Percentiles rank a stretch among this genome's conserved stretches.
phyloP scores from a whole-genome alignment of 345 rosid species.

The Eucalyptus curtisii region DNA sequence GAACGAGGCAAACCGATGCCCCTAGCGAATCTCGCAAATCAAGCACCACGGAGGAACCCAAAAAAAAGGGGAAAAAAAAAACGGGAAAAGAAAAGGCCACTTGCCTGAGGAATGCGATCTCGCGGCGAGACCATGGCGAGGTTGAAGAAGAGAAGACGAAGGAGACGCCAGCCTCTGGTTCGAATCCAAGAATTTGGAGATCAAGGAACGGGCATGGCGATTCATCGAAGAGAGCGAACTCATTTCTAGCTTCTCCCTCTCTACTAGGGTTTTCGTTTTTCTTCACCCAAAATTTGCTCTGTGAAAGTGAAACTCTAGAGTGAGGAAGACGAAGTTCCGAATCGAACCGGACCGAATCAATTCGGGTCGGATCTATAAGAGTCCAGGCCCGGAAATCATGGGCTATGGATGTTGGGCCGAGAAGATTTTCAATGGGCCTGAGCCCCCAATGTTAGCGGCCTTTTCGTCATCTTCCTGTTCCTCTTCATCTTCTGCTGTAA shows the following conservation, averaged over 20 bases:
- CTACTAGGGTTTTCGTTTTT: not conserved
- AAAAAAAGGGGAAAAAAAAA: not conserved
- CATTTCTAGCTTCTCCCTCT: not conserved
- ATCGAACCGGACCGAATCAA: not conserved
- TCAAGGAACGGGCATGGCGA: not conserved
- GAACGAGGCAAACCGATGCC: not conserved
- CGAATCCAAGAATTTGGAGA: not conserved
- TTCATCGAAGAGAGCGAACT: not conserved
- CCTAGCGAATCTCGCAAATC: not conserved
- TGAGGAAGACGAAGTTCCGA: not conserved
- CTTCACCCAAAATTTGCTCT: not conserved
- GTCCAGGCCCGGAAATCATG: not conserved
- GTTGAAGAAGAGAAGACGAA: not conserved
- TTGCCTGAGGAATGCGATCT: not conserved
- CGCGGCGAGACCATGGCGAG: not conserved
- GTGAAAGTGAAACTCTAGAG: not conserved
- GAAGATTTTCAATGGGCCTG: not conserved
- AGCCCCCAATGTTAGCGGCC: fast-evolving
- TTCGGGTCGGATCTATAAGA: not conserved
- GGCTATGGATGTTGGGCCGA: not conserved
- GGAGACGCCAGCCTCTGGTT: not conserved
- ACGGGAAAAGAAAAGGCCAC: not conserved
- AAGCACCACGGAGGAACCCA: not conserved
- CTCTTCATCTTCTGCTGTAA: not conserved
- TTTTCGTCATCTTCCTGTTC: not conserved